Conservation (phyloP, 2,329 filamentous ascomycete genomes). For the Microsporum audouinii region DNA sequence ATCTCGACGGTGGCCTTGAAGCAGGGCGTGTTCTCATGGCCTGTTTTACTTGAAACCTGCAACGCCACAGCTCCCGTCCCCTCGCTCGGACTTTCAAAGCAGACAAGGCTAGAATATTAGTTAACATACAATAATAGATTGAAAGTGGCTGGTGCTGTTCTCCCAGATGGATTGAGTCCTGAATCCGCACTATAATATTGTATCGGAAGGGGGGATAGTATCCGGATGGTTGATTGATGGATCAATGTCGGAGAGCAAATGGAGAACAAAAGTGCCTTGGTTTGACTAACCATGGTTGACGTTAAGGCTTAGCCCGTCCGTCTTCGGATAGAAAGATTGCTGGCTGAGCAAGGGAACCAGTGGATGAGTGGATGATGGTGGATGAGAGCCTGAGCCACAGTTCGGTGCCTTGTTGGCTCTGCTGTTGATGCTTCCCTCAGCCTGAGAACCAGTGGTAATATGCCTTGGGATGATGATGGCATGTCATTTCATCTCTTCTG, state of each 20-base stretch:
- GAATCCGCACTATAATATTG: neutral
- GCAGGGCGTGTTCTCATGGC: neutral
- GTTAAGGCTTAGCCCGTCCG: conserved; percentile 1
- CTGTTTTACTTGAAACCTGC: neutral
- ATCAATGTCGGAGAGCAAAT: neutral
- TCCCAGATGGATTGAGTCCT: neutral
- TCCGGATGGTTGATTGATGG: neutral
- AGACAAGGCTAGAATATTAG: neutral
- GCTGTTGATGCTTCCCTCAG: neutral
- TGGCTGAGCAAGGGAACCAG: neutral
- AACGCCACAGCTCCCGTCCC: neutral
- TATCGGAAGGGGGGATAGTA: neutral
- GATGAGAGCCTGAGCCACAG: neutral
- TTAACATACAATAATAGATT: neutral
- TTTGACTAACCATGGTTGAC: neutral
- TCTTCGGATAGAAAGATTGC: neutral
- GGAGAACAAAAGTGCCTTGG: neutral
- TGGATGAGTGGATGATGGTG: neutral
- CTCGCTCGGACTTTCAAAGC: neutral
- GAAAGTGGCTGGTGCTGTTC: neutral
- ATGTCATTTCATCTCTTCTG: neutral
- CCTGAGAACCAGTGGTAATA: neutral
- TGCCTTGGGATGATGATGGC: neutral
- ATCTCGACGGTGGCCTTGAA: neutral
- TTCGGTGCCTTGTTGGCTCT: neutral